These are phyloP conservation scores for Heritiera littoralis DNA, from an alignment of 345 rosid genomes.

Conservation along the genomic window DNA sequence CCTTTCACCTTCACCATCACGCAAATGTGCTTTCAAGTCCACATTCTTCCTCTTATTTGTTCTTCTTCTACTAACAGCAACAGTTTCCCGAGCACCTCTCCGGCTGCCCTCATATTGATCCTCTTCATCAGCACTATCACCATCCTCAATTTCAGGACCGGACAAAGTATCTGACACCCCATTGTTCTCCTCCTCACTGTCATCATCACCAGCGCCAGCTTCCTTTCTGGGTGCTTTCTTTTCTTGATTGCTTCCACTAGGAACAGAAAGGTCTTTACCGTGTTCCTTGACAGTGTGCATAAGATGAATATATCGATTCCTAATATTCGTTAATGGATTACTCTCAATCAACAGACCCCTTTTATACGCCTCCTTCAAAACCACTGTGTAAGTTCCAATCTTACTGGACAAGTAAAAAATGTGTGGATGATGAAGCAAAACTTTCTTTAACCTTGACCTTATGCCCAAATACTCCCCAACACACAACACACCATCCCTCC, in stretches of 20 bases:
- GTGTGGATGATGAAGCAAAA: conserved; percentile 69
- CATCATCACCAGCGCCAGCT: conserved; percentile 35
- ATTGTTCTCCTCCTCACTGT: conserved; percentile 23
- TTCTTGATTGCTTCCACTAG: conserved; percentile 42
- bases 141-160: conserved; percentile 45
- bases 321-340: conserved; percentile 50
- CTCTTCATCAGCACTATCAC: conserved; percentile 37
- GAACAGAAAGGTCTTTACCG: conserved; percentile 30
- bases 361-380: conserved; percentile 70
- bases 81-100: conserved; percentile 32
- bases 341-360: conserved; percentile 71
- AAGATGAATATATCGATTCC: conserved; percentile 75
- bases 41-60: conserved; percentile 12
- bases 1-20: conserved; percentile 25
- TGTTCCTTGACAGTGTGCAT: conserved; percentile 62
- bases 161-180: conserved; percentile 19
- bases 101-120: conserved; percentile 33
- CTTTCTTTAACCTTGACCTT: conserved; percentile 86
- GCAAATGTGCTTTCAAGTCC: not conserved
- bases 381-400: conserved; percentile 69
- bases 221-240: conserved; percentile 41
- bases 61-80: conserved; percentile 32
- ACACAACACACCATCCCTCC: conserved; percentile 55
- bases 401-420: conserved; percentile 75
- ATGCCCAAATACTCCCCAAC: conserved; percentile 74